Evolutionary conservation across 2,329 filamentous ascomycete species (phyloP), one percentile per base, ranked within the genome.

Genomic region (Epichloe sibirici): DNA sequence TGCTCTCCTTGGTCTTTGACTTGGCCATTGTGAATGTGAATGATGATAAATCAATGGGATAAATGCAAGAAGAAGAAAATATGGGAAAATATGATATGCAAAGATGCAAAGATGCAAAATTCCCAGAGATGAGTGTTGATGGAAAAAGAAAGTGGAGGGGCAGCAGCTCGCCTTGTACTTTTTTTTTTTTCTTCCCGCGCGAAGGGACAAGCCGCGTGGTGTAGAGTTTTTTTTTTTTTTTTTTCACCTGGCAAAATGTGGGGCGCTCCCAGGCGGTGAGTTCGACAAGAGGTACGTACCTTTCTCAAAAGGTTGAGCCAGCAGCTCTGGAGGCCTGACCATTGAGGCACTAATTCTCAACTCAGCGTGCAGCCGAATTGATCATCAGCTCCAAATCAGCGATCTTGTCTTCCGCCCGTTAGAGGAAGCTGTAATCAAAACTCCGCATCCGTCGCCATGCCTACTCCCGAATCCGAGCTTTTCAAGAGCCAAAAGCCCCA

Each of bases 401-500:
- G 5, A 37, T n/a, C 9, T 51, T 15, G n/a, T 42, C 31, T 31
- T 38, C 21, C 15, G 13, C 13, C 38, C 31, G 44, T 25, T 31
- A 7, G 13, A 11, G 9, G 35, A 5, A 34, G 15, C n/a, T n/a
- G 12, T 21, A 11, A 40, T 44, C 46, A 46, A 53, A 57, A 52
- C 48, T 51, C 45, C 13, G 21, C 40, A 52, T 56, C 51, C 52
- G 52, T 35, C 61, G 71, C 64, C 60, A 91, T 91, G 84, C 88
- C 88, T 62, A 91, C 86, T 25, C 86, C 88, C 69, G 87, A 93
- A 70, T 91, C 88, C 65, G 82, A 78, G 62, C 77, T 81, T 65
- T 93, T 91, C 75, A 81, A 89, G 71, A 85, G 85, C 61, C 85
- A 86, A 73, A 93, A 93, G 77, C 88, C 88, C 56, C 82, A 78